phyloP scores from a whole-genome alignment of 495 filamentous ascomycete genomes.

The Penicillium pulvis region DNA sequence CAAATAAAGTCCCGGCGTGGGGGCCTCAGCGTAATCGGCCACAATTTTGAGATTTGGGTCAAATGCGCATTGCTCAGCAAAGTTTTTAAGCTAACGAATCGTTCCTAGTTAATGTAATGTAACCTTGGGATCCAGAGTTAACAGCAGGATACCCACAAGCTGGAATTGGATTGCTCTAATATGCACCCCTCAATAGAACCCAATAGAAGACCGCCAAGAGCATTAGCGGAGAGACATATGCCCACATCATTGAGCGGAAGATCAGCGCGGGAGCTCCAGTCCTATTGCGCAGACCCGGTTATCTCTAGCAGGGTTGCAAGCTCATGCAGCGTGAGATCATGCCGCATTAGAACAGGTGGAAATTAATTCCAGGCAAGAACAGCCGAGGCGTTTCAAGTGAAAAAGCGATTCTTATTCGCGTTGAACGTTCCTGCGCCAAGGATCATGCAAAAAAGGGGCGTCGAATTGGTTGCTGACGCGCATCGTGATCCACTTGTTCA shows the following conservation, averaged over 20 bases:
- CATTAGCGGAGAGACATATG: neutral
- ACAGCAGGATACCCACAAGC: no score
- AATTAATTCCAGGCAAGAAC: neutral
- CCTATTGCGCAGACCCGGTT: neutral
- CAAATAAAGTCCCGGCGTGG: no score
- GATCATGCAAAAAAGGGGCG: neutral
- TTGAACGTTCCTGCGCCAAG: neutral
- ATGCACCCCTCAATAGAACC: neutral
- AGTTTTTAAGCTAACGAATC: no score
- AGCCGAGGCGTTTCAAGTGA: neutral
- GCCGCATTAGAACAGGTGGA: neutral
- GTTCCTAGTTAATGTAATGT: no score
- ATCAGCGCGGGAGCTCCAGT: neutral
- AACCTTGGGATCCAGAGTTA: no score
- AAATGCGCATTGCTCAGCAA: no score
- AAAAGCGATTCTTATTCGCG: neutral
- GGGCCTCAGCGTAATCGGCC: no score
- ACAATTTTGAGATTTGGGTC: no score
- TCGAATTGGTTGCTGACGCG: constrained; percentile 1
- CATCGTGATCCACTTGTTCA: neutral
- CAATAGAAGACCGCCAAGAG: neutral
- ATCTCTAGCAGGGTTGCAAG: neutral
- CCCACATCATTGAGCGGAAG: neutral
- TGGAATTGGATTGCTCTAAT: no score
- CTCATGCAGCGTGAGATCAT: no score